Base-by-base conservation (phyloP, 1,139 yeast species). In the Suhomyces anneliseae region DNA sequence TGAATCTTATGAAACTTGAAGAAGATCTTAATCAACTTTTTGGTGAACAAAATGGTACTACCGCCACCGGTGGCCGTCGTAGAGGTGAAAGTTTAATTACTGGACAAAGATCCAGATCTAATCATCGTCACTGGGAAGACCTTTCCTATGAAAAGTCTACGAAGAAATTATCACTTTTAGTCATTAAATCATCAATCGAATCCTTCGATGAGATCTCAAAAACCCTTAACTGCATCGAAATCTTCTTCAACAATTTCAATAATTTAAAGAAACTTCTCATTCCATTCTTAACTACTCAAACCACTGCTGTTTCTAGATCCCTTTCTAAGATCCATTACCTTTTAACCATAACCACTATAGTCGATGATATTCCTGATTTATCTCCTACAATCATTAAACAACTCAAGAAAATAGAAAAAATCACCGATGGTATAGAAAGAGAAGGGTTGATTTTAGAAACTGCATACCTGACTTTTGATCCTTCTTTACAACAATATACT, bases 231-330 rank as follows among this genome's bases (percentile, higher is more conserved):
- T 52, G 72, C 46, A 63, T 73, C 42, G 72, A 70, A 38, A 52
- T 66, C 43, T 70, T 74, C 50, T 72, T 70, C 60, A 61, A 61
- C 38, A 61, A 59, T 47, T 74, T 69, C 53, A 70, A 66, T 52
- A 74, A 74, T 56, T 57, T 75, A 44, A 66, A 67, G 51, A 73
- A 72, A 52, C 62, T 74, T 34, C 57, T 70, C 8, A 65, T 74
- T 14, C 78, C 78, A 6, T 64, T 58, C 45, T 62, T 72, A 34
- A 52, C 62, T 14, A 55, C 53, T 15, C 76, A 72, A 48, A 70
- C 75, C n/a, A 54, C 53, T 32, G 54, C 63, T 9, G 54, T 72
- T 26, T 57, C 59, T 33, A 56, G 60, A 32, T 64, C 67, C 46
- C 50, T 72, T 12, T 50, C 52, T 34, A 66, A 67, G 41, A 59